These are phyloP conservation scores for Entomortierella parvispora DNA, from an alignment of 192 early-diverging fungal species.

Conservation along the genomic window DNA sequence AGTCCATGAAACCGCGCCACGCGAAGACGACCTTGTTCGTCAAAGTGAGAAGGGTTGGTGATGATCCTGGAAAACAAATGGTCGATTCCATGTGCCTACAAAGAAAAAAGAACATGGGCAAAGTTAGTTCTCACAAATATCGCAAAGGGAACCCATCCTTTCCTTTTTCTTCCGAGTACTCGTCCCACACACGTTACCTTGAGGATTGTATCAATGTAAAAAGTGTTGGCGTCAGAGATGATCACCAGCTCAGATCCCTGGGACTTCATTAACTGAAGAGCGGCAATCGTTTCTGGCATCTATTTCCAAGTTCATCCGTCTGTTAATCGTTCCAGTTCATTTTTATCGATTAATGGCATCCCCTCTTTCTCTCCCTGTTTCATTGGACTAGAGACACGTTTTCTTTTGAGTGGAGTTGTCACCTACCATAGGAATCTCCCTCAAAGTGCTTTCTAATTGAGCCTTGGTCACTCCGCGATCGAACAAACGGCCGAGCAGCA, in stretches of 20 bases:
- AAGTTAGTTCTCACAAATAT: not conserved
- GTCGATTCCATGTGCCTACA: constrained; percentile 57
- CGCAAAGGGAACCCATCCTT: not conserved
- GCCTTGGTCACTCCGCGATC: constrained; percentile 41
- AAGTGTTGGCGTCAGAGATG: constrained; percentile 70
- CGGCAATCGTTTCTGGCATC: constrained; percentile 58
- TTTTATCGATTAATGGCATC: too few species aligned
- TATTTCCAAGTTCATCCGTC: constrained; percentile 23
- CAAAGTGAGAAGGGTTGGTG: constrained; percentile 66
- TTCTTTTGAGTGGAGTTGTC: not conserved
- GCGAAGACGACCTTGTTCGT: constrained; percentile 52
- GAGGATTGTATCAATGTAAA: constrained; percentile 69
- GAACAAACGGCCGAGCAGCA: constrained; percentile 41
- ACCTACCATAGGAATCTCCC: constrained; percentile 56
- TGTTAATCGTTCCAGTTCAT: too few species aligned
- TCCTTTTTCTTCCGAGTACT: not conserved
- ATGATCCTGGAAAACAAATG: constrained; percentile 60
- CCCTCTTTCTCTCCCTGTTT: too few species aligned
- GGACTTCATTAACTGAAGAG: constrained; percentile 54
- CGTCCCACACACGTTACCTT: constrained; percentile 47
- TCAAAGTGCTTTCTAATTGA: constrained; percentile 43
- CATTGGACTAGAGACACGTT: too few species aligned
- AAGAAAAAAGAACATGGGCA: not conserved
- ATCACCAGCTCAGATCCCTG: constrained; percentile 62
- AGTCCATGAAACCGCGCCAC: constrained; percentile 54